Conservation (phyloP, 2,329 filamentous ascomycete genomes). For the Triangularia setosa region DNA sequence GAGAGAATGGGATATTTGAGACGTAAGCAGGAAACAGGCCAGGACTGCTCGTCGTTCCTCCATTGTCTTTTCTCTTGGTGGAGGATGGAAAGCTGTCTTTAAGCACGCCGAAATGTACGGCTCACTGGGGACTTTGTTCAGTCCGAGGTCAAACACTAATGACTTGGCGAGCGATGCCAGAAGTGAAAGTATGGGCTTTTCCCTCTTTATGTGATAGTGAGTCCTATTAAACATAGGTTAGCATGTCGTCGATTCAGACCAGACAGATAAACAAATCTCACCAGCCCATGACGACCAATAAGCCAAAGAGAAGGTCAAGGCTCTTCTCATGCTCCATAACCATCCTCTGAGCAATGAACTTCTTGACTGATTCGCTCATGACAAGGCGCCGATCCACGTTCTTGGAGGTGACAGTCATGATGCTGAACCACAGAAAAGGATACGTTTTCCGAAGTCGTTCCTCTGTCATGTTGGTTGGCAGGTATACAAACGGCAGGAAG, state of each 20-base stretch:
- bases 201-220: constrained; percentile 33
- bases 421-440: constrained; percentile 50
- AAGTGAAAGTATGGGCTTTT: constrained; percentile 43
- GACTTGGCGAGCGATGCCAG: constrained; percentile 41
- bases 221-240: constrained; percentile 31
- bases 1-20: constrained; percentile 34
- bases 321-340: constrained; percentile 46
- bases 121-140: constrained; percentile 38
- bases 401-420: constrained; percentile 45
- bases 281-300: constrained; percentile 46
- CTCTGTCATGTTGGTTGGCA: constrained; percentile 37
- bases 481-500: constrained; percentile 43
- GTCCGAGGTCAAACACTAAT: constrained; percentile 44
- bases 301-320: constrained; percentile 50
- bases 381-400: constrained; percentile 38
- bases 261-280: constrained; percentile 23
- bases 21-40: constrained; percentile 42
- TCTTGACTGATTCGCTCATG: constrained; percentile 39
- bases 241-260: not conserved
- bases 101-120: constrained; percentile 34
- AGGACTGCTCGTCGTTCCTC: constrained; percentile 49
- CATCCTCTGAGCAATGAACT: constrained; percentile 43
- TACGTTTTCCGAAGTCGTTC: constrained; percentile 36
- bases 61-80: constrained; percentile 37
- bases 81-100: constrained; percentile 24